Evolutionary conservation across 805 yeast species (phyloP), one percentile per base, ranked within the genome.

Genomic region (Hanseniaspora jakobsenii): DNA sequence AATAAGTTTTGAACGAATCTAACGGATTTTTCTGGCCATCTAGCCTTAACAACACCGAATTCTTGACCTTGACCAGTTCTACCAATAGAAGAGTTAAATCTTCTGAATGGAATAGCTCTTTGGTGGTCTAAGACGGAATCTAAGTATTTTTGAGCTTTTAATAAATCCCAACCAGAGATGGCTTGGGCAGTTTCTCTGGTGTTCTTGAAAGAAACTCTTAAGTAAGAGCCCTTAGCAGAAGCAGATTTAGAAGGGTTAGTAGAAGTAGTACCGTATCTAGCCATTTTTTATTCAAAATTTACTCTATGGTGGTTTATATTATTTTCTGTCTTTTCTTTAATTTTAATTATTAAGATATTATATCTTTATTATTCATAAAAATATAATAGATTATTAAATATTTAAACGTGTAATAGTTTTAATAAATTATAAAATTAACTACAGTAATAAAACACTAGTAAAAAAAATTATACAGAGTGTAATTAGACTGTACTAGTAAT

Each of bases 31-130:
- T 78, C 94, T 66, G 98, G 98, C 98, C 98, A 91, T 85, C 98
- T 87, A 62, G 98, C 98, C 75, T 82, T 87, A 79, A 95, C 85
- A 67, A 87, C 95, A 73, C 97, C 97, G 66, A 89, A 91, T 77
- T 91, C 98, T 76, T 91, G 89, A 75, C 95, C 98, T 76, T 91
- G 98, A 61, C 93, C 95, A 63, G 98, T 86, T 77, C 98, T 83
- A 71, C 98, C 98, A 64, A 84, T 87, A 62, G 95, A 83, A 58
- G 81, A 77, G 77, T 82, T 81, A 76, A 76, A 89, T 78, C 95
- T 78, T 79, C 98, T 83, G 91, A 91, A 85, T 68, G 99, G 99
- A 62, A 91, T 84, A 65, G 97, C 99, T 80, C 97, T 89, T 76
- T 91, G 77, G 78, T 91, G 95, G 71, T 87, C 94, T 67, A 81